A percentile compares a stretch with the other conserved stretches of the same genome.
These are phyloP conservation scores for Aspergillus chevalieri DNA, from an alignment of 2,329 filamentous ascomycete species.

Conservation along the genomic window DNA sequence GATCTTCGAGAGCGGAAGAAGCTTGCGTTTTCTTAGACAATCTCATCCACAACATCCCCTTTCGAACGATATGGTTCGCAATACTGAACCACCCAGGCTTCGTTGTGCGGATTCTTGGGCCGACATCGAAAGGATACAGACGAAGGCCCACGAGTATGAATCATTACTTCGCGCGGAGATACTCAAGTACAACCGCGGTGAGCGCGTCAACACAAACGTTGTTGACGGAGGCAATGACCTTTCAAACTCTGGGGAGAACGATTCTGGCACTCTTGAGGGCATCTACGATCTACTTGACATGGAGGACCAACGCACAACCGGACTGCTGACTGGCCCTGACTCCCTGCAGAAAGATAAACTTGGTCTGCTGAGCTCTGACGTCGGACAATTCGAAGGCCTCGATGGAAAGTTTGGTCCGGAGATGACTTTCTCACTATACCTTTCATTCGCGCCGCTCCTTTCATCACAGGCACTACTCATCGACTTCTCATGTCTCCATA, in stretches of 20 bases:
- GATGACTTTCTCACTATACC: constrained; percentile 49
- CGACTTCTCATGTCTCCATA: constrained; percentile 66
- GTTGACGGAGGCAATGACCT: neutral
- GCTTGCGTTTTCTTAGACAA: constrained; percentile 63
- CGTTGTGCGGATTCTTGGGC: constrained; percentile 69
- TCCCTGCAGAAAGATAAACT: constrained; percentile 25
- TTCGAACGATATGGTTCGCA: constrained; percentile 44
- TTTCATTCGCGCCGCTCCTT: constrained; percentile 72
- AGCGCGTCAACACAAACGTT: constrained; percentile 19
- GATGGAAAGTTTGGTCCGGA: constrained; percentile 30
- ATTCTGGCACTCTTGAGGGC: constrained; percentile 8
- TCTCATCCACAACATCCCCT: constrained; percentile 68
- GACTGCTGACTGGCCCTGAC: constrained; percentile 17
- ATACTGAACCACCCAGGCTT: constrained; percentile 51
- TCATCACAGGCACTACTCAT: constrained; percentile 68
- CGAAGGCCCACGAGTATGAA: constrained; percentile 47
- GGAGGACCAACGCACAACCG: constrained; percentile 20
- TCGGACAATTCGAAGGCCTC: constrained; percentile 8
- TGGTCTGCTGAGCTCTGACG: constrained; percentile 21
- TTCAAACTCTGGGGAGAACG: neutral
- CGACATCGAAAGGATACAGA: constrained; percentile 59
- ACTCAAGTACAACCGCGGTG: constrained; percentile 28
- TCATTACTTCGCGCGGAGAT: constrained; percentile 31
- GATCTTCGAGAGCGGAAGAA: constrained; percentile 76
- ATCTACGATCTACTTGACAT: constrained; percentile 33